These are phyloP conservation scores for Fusarium ambrosium DNA, from an alignment of 2,329 filamentous ascomycete species.

Conservation along the genomic window DNA sequence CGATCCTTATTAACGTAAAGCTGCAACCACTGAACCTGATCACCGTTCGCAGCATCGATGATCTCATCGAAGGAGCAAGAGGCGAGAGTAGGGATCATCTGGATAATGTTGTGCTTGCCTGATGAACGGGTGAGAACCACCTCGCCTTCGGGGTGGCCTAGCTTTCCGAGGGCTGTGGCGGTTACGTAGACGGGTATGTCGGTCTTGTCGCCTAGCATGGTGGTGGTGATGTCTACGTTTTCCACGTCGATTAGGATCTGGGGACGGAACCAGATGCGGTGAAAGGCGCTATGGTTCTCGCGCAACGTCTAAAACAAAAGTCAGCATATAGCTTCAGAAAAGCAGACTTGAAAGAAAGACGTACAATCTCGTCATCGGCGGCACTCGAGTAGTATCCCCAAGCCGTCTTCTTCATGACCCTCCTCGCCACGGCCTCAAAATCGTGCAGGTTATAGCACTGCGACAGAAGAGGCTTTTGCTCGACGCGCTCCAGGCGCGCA, in stretches of 20 bases:
- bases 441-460: conserved; percentile 96
- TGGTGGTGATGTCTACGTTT: conserved; percentile 87
- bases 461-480: conserved; percentile 81
- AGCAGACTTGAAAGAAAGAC: conserved; percentile 8
- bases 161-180: conserved; percentile 93
- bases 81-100: conserved; percentile 98
- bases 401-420: conserved; percentile 94
- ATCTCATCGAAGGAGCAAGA: conserved; percentile 99
- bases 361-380: conserved; percentile 67
- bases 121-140: conserved; percentile 90
- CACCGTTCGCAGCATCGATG: conserved; percentile 81
- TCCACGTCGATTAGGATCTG: conserved; percentile 91
- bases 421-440: conserved; percentile 92
- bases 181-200: conserved; percentile 96
- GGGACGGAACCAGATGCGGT: conserved; percentile 97
- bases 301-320: conserved; percentile 77
- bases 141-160: conserved; percentile 94
- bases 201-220: conserved; percentile 90
- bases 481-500: conserved; percentile 80
- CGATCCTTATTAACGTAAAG: conserved; percentile 98
- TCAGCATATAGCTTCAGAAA: conserved; percentile 6
- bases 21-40: conserved; percentile 96
- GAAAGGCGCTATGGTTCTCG: conserved; percentile 95
- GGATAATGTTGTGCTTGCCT: conserved; percentile 87
- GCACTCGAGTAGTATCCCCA: conserved; percentile 99